Evolutionary conservation across 2,329 filamentous ascomycete genomes (phyloP).

Genomic region (Pseudocercospora fuligena): DNA sequence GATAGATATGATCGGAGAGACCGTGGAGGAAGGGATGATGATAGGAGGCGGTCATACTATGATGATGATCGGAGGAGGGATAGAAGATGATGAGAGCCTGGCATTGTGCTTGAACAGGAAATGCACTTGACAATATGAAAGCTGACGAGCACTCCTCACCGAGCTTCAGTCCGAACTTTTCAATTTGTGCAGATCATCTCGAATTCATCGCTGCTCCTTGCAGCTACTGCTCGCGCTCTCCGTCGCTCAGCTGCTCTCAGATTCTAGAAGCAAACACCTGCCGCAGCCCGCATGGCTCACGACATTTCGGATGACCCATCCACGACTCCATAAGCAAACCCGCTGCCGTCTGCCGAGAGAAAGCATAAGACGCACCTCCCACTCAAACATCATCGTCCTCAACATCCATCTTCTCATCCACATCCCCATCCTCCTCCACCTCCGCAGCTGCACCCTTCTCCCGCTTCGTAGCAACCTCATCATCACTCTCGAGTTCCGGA

Average conservation of each 20-base stretch:
- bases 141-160: background rate
- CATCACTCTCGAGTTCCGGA: slow-evolving; percentile 16
- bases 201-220: background rate
- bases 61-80: slow-evolving; percentile 29
- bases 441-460: background rate
- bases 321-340: background rate
- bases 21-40: slow-evolving; percentile 28
- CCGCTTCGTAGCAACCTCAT: slow-evolving; percentile 8
- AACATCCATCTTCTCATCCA: background rate
- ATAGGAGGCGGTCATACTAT: slow-evolving; percentile 31
- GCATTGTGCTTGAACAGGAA: background rate
- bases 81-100: slow-evolving; percentile 9
- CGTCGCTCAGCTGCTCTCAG: background rate
- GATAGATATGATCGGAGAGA: slow-evolving; percentile 36
- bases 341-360: background rate
- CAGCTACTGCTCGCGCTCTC: background rate
- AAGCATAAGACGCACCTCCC: background rate
- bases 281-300: background rate
- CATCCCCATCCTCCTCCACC: background rate
- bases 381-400: slow-evolving; percentile 1
- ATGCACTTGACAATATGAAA: background rate
- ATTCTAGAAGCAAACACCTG: background rate
- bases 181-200: background rate
- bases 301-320: background rate
- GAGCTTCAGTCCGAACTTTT: too few relatives aligned